Conservation (phyloP, 345 rosid genomes). For the Populus deltoides region DNA sequence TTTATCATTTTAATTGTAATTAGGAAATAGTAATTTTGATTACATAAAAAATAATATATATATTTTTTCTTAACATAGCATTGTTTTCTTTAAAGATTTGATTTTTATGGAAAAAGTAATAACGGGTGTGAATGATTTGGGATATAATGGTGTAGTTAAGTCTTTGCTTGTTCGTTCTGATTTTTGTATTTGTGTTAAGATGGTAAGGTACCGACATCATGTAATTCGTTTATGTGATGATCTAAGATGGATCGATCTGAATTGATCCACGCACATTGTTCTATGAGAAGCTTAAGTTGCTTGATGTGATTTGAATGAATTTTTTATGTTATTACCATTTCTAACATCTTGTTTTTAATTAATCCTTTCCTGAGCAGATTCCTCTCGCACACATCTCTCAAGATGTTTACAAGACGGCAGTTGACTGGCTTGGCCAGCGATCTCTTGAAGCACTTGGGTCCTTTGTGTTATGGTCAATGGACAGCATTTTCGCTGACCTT, state of each 20-base stretch:
- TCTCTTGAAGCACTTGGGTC: conserved; percentile 9
- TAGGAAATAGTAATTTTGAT: not conserved
- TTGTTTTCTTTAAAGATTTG: not conserved
- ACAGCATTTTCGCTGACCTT: not conserved
- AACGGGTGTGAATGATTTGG: not conserved
- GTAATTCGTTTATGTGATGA: not conserved
- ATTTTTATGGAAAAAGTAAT: not conserved
- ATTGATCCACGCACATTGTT: not conserved
- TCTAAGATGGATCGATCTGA: not conserved
- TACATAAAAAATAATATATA: not conserved
- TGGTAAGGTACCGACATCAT: not conserved
- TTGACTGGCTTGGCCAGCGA: conserved; percentile 9
- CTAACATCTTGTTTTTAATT: not conserved
- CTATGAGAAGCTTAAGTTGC: not conserved
- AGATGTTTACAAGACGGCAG: conserved; percentile 11
- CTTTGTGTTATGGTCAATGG: conserved; percentile 13
- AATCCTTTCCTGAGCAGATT: not conserved
- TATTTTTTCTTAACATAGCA: not conserved
- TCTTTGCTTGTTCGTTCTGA: not conserved
- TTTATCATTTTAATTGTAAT: not conserved
- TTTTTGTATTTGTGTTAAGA: not conserved
- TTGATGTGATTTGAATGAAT: not conserved
- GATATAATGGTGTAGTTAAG: not conserved
- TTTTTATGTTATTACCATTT: not conserved
- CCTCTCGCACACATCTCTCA: conserved; percentile 1